A percentile compares a stretch with the other conserved stretches of the same genome.
Evolutionary conservation across 768 basidiomycete species (phyloP).

Genomic region (Lentinula lateritia): DNA sequence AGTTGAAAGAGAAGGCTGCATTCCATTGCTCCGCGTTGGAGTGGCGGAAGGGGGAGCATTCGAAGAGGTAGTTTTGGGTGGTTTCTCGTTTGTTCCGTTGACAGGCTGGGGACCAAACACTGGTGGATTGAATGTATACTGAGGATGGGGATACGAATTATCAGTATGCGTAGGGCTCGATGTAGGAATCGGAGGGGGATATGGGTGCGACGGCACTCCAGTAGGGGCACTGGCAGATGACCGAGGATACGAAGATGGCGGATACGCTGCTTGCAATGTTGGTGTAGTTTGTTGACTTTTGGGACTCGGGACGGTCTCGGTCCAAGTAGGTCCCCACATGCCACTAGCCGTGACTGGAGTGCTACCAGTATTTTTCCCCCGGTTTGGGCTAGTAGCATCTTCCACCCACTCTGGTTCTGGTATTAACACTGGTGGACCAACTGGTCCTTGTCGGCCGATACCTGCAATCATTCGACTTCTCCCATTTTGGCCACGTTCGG

Average conservation of each 20-base stretch:
- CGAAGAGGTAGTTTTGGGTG: conserved; percentile 20
- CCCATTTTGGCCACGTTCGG: neutral
- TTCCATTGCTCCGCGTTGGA: conserved; percentile 20
- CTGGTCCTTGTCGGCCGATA: conserved; percentile 18
- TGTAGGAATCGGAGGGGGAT: conserved; percentile 16
- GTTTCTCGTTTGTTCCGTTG: conserved; percentile 31
- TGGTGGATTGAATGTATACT: conserved; percentile 9
- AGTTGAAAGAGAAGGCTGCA: conserved; percentile 8
- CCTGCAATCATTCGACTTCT: conserved; percentile 1
- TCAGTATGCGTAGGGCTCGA: neutral
- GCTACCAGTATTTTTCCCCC: conserved; percentile 9
- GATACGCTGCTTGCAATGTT: conserved; percentile 26
- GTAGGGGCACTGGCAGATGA: neutral
- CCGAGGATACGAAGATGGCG: conserved; percentile 10
- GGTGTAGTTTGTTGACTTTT: conserved; percentile 41
- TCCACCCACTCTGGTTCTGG: conserved; percentile 53
- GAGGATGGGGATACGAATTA: conserved; percentile 7
- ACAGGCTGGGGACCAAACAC: conserved; percentile 27
- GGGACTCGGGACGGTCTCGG: conserved; percentile 6
- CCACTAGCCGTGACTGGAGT: conserved; percentile 15
- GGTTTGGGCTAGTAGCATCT: conserved; percentile 13
- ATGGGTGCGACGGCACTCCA: conserved; percentile 20
- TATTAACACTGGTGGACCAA: conserved; percentile 38
- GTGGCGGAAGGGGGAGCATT: conserved; percentile 18
- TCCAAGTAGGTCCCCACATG: conserved; percentile 7